Conservation (phyloP, 768 basidiomycete genomes). For the Amanita fuliginea region DNA sequence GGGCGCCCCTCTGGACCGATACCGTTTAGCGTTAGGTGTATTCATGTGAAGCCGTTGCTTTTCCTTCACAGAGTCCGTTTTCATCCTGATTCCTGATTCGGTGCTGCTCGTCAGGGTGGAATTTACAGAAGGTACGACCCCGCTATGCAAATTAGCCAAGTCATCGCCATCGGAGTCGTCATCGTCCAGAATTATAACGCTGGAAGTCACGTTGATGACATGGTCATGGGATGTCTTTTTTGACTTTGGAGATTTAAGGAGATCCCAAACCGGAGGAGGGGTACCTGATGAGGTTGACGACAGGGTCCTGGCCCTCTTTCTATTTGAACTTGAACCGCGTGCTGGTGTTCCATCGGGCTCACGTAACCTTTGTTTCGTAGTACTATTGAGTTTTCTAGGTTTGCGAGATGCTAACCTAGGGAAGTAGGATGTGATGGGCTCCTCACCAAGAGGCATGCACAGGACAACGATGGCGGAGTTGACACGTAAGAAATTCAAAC, state of each 20-base stretch:
- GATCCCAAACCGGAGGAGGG: slow-evolving; percentile 3
- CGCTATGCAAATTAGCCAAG: too few species aligned
- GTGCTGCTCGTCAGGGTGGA: background rate
- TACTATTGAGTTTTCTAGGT: background rate
- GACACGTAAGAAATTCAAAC: slow-evolving; percentile 19
- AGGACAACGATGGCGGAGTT: slow-evolving; percentile 19
- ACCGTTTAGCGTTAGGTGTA: background rate
- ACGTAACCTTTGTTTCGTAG: background rate
- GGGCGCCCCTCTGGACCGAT: background rate
- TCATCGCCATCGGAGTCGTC: slow-evolving; percentile 2
- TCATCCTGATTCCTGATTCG: background rate
- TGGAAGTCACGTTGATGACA: background rate
- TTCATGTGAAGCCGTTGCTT: background rate
- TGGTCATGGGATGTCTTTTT: background rate
- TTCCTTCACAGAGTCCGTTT: background rate
- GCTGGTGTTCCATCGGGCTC: background rate
- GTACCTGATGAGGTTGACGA: slow-evolving; percentile 1
- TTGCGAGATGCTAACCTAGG: background rate
- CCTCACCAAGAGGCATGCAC: slow-evolving; percentile 5
- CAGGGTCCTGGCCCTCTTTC: background rate
- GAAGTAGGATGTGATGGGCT: slow-evolving; percentile 9
- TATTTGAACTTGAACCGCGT: background rate
- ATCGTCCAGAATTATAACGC: slow-evolving; percentile 3
- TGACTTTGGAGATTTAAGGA: background rate
- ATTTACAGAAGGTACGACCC: background rate